Conservation (phyloP, 306 rosid genomes). For the Dalbergia cultrata region DNA sequence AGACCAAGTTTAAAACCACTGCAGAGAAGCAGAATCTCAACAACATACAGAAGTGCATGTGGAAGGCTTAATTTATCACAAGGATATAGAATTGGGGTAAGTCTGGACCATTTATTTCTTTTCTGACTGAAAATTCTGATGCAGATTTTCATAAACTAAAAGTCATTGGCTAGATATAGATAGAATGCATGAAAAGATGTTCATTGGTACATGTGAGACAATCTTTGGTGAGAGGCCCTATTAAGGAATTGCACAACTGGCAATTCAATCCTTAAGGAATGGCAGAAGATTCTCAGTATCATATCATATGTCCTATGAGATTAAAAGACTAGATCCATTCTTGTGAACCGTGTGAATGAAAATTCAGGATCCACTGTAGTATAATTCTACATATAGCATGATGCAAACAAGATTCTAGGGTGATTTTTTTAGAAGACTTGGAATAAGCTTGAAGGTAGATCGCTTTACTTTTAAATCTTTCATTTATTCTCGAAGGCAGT, state of each 20-base stretch:
- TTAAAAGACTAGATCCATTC: slow-evolving; percentile 8
- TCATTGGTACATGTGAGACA: too few relatives aligned
- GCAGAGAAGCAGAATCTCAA: background rate
- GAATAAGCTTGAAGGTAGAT: background rate
- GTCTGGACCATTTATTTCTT: too few relatives aligned
- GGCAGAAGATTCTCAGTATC: background rate
- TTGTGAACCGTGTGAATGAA: background rate
- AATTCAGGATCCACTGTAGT: background rate
- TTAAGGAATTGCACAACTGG: background rate
- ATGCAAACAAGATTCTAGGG: background rate
- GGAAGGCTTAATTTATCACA: background rate
- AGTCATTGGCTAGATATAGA: too few relatives aligned
- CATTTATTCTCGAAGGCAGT: background rate
- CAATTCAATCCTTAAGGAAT: background rate
- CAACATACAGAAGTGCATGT: background rate
- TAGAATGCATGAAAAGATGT: background rate
- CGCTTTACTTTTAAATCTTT: background rate
- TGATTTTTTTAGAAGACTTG: background rate
- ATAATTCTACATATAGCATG: background rate
- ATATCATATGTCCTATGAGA: background rate
- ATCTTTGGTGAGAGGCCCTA: too few relatives aligned
- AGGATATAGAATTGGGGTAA: background rate
- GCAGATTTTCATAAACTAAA: too few relatives aligned
- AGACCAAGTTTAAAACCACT: slow-evolving; percentile 36
- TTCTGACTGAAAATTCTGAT: too few relatives aligned